Conservation (phyloP, 1,284 basidiomycete genomes). For the Pseudozyma sp. region DNA sequence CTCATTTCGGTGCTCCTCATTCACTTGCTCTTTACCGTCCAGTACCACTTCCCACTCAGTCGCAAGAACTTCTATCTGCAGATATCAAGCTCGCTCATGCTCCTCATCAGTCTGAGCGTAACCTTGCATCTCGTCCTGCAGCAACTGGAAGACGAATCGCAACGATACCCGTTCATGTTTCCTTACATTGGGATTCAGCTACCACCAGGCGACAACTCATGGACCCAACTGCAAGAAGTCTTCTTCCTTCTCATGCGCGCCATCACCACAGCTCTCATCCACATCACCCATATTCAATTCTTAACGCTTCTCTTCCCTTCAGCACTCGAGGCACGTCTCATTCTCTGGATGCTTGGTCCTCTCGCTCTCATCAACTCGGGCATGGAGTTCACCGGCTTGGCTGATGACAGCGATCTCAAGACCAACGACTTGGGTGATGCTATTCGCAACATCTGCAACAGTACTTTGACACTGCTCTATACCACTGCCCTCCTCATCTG, state of each 20-base stretch:
- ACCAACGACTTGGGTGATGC: slow-evolving; percentile 78
- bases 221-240: slow-evolving; percentile 78
- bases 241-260: slow-evolving; percentile 91
- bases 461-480: slow-evolving; percentile 92
- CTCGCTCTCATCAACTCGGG: slow-evolving; percentile 85
- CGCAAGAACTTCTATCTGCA: slow-evolving; percentile 91
- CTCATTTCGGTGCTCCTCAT: slow-evolving; percentile 88
- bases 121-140: slow-evolving; percentile 75
- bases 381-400: slow-evolving; percentile 85
- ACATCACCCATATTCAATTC: slow-evolving; percentile 97
- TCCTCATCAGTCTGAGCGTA: slow-evolving; percentile 72
- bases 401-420: slow-evolving; percentile 68
- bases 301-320: slow-evolving; percentile 95
- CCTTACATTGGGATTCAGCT: slow-evolving; percentile 82
- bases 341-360: slow-evolving; percentile 87
- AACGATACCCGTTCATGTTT: slow-evolving; percentile 92
- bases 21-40: slow-evolving; percentile 92
- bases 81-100: slow-evolving; percentile 81
- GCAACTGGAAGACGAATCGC: slow-evolving; percentile 75
- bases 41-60: slow-evolving; percentile 95
- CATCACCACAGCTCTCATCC: slow-evolving; percentile 83
- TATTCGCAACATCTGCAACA: slow-evolving; percentile 93
- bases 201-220: slow-evolving; percentile 78
- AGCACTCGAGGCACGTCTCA: slow-evolving; percentile 86
- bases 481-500: slow-evolving; percentile 89